Percentiles rank a stretch among this genome's conserved stretches.
These are phyloP conservation scores for Neofusicoccum kwambonambiense DNA, from an alignment of 2,329 filamentous ascomycete species.

Conservation along the genomic window DNA sequence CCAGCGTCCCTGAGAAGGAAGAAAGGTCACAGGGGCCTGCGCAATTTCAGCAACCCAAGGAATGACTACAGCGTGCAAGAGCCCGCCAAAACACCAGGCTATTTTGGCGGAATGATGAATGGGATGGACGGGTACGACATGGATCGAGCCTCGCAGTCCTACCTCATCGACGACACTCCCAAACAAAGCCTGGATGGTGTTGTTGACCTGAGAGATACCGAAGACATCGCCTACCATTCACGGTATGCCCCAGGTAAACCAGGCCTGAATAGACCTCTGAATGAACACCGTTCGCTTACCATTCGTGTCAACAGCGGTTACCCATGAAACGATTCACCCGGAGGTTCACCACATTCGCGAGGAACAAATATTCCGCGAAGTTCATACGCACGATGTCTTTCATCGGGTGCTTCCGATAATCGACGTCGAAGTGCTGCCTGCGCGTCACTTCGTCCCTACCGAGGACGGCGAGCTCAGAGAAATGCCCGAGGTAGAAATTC, in stretches of 20 bases:
- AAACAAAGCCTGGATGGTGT: constrained; percentile 26
- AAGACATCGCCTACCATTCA: constrained; percentile 39
- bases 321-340: constrained; percentile 49
- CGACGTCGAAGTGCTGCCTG: constrained; percentile 53
- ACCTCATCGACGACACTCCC: not conserved
- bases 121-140: not conserved
- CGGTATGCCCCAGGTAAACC: constrained; percentile 40
- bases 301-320: constrained; percentile 43
- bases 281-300: constrained; percentile 27
- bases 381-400: constrained; percentile 54
- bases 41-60: not conserved
- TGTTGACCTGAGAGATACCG: constrained; percentile 38
- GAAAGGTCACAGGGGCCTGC: not conserved
- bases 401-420: constrained; percentile 55
- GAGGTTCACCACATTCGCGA: constrained; percentile 47
- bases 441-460: constrained; percentile 51
- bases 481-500: constrained; percentile 45
- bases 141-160: not conserved
- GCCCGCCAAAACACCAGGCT: not conserved
- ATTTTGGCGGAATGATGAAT: not conserved
- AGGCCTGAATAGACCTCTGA: not conserved
- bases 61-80: not conserved
- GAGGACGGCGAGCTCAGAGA: constrained; percentile 40
- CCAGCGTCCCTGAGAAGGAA: not conserved
- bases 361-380: constrained; percentile 52